phyloP scores from a whole-genome alignment of 148 eudicot genomes.

The Heliosperma pusillum region DNA sequence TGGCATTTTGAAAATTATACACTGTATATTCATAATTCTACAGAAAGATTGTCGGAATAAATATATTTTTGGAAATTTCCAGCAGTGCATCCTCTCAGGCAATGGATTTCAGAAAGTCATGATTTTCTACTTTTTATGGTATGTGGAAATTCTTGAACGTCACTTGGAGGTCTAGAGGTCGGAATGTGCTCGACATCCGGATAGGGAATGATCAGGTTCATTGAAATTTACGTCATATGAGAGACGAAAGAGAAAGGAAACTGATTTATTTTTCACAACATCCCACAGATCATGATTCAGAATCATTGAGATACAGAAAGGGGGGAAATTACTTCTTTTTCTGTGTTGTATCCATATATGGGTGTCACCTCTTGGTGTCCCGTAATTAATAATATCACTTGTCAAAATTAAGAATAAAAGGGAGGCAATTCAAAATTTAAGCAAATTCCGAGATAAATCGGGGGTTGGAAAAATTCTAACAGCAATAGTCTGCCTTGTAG shows the following conservation, averaged over 20 bases:
- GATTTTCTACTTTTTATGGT: not conserved
- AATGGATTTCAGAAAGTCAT: conserved; percentile 2
- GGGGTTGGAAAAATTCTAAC: no score
- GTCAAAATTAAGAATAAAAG: not conserved
- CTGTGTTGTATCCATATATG: not conserved
- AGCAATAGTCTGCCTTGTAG: no score
- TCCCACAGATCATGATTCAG: not conserved
- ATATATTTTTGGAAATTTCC: not conserved
- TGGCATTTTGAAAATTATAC: not conserved
- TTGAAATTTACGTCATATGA: not conserved
- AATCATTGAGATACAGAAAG: not conserved
- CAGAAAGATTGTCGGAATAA: not conserved
- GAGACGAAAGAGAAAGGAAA: not conserved
- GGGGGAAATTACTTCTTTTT: not conserved
- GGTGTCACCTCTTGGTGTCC: not conserved
- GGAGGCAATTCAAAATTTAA: not conserved
- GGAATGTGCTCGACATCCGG: not conserved
- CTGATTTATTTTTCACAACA: not conserved
- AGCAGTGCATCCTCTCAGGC: not conserved
- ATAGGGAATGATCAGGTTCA: conserved; percentile 12
- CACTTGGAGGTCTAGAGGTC: conserved; percentile 6
- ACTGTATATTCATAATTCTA: not conserved
- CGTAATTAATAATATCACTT: not conserved
- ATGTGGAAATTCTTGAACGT: not conserved
- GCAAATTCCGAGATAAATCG: not conserved